Percentiles rank a stretch among this genome's conserved stretches.
Conservation (phyloP, 352 stramenopile species). For the Plasmopara viticola region DNA sequence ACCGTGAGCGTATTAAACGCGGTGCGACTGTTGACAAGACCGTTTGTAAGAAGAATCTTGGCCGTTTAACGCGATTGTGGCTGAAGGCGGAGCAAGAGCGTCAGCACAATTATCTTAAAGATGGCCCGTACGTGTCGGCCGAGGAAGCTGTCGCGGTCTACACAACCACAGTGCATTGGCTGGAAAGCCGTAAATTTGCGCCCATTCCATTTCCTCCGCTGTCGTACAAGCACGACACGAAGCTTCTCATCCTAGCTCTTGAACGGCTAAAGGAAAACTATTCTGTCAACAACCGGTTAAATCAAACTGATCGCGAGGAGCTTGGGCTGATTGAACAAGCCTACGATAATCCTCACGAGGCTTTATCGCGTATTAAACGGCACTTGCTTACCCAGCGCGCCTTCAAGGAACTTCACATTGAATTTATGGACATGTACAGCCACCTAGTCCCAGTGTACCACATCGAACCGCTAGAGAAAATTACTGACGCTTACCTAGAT, state of each 20-base stretch:
- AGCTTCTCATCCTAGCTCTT: constrained; percentile 98
- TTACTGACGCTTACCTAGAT: constrained; percentile 99
- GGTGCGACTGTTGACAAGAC: constrained; percentile 99
- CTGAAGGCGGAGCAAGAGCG: constrained; percentile 99
- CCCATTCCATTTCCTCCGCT: constrained; percentile 99
- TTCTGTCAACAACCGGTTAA: constrained; percentile 95
- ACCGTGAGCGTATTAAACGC: constrained; percentile 99
- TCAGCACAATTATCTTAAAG: constrained; percentile 99
- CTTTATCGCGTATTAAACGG: constrained; percentile 98
- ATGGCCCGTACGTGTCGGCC: constrained; percentile 96
- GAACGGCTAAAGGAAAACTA: constrained; percentile 99
- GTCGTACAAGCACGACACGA: constrained; percentile 99
- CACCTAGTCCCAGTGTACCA: constrained; percentile 99
- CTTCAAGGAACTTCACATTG: constrained; percentile 99
- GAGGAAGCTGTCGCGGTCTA: constrained; percentile 99
- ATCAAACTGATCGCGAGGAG: constrained; percentile 97
- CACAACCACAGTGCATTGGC: constrained; percentile 99
- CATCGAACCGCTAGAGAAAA: constrained; percentile 99
- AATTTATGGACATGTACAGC: constrained; percentile 99
- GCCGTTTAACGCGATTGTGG: constrained; percentile 97
- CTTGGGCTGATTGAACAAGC: constrained; percentile 98
- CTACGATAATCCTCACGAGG: constrained; percentile 99
- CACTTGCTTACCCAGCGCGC: constrained; percentile 98
- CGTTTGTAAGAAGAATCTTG: constrained; percentile 99
- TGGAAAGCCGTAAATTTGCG: constrained; percentile 98